Evolutionary conservation across 2,329 filamentous ascomycete species (phyloP), one percentile per base, ranked within the genome.

Genomic region (Trichophyton mentagrophytes): DNA sequence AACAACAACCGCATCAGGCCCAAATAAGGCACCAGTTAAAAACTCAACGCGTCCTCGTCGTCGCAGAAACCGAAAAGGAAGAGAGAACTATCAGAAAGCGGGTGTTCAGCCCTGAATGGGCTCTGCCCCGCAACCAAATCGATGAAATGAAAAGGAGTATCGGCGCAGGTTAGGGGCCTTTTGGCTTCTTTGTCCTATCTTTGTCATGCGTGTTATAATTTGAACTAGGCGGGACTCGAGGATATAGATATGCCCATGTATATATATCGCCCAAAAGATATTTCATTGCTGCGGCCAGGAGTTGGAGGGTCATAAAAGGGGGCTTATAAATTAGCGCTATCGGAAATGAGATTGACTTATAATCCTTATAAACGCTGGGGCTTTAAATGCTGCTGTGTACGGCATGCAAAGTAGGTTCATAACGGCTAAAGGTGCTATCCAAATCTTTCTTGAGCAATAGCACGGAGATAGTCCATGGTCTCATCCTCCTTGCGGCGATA

Each of bases 401-500:
- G 9, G 9, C 33, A 38, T 38, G 13, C 33, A 3, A 7, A 38
- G 33, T 13, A 13, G 33, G 11, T 38, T 13, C 13, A 38, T 7
- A 7, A 30, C 6, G 1, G 27, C 6, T 8, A 30, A 30, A 30
- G 27, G 27, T 30, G 27, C 33, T 65, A 84, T 27, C 89, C 89
- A 79, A 89, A 96, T 64, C 88, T 81, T 75, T 89, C 83, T 74
- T 81, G 86, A 15, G 90, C 92, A 74, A 97, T 74, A 67, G 85
- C 83, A 74, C 81, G 86, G 69, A 97, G 69, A 80, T 89, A 90
- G 57, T 83, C 83, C 79, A 96, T 89, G 1, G 90, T 95, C 69
- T 84, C 84, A 64, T 90, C 86, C 74, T 97, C 92, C 72, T 90
- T 88, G 67, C 83, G 82, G 68, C 82, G 80, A 72, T 89, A 86